Conservation (phyloP, 2,329 filamentous ascomycete genomes). For the Colletotrichum sp. region DNA sequence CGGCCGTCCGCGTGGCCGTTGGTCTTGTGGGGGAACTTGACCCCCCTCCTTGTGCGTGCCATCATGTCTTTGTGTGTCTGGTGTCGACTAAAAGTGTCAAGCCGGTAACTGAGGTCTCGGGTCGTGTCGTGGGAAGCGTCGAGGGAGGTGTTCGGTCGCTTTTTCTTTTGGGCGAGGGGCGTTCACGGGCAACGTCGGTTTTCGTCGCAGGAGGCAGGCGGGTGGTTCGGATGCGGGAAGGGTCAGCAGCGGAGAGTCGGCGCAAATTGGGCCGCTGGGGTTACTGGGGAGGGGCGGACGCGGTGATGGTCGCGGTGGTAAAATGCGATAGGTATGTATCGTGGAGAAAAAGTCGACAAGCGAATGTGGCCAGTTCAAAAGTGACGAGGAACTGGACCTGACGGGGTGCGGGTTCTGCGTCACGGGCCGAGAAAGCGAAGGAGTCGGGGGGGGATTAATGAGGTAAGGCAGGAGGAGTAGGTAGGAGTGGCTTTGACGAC, state of each 20-base stretch:
- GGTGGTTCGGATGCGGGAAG: slow-evolving; percentile 18
- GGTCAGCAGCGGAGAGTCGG: slow-evolving; percentile 8
- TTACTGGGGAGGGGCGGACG: background rate
- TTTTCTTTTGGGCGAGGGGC: background rate
- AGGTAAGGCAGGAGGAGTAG: background rate
- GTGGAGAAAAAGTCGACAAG: background rate
- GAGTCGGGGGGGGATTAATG: background rate
- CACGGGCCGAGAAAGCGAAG: background rate
- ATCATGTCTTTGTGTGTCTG: slow-evolving; percentile 26
- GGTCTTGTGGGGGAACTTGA: slow-evolving; percentile 59
- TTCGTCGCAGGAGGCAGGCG: background rate
- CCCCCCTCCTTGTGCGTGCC: slow-evolving; percentile 52
- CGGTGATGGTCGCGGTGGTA: background rate
- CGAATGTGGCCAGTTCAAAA: background rate
- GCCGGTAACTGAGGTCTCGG: background rate
- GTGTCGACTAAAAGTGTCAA: background rate
- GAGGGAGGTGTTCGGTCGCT: background rate
- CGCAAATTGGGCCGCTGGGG: slow-evolving; percentile 14
- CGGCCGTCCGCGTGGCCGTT: slow-evolving; percentile 60
- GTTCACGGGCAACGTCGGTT: background rate
- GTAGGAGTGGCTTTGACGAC: background rate
- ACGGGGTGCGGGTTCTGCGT: background rate
- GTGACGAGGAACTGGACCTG: background rate
- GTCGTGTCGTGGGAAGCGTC: background rate
- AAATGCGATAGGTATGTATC: background rate